Conservation (phyloP, 805 yeast species). For the Yarrowia osloensis region DNA sequence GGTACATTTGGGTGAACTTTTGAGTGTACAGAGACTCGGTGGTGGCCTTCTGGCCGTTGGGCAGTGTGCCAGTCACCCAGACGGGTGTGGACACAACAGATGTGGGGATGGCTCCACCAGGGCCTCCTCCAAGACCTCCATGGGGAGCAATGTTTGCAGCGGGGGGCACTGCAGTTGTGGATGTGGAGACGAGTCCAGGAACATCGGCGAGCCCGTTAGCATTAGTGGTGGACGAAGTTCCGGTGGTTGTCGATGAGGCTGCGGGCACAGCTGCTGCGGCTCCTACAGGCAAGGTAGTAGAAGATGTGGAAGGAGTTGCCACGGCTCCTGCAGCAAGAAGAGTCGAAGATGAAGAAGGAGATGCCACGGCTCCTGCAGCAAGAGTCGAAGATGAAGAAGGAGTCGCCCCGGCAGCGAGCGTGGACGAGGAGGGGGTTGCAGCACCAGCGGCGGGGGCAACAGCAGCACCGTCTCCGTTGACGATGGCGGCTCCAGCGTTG, state of each 20-base stretch:
- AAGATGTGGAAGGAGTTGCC: neutral
- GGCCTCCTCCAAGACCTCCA: conserved; percentile 35
- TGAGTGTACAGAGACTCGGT: conserved; percentile 49
- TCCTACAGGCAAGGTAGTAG: neutral
- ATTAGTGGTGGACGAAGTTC: neutral
- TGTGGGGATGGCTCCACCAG: conserved; percentile 32
- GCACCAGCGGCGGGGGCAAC: neutral
- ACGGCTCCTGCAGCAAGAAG: conserved; percentile 6
- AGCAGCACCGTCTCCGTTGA: neutral
- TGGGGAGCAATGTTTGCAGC: conserved; percentile 31
- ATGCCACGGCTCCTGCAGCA: neutral
- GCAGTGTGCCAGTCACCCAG: conserved; percentile 34
- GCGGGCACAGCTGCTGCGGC: neutral
- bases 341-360: neutral
- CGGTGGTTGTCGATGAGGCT: neutral
- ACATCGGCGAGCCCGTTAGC: conserved; percentile 1
- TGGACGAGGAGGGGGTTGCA: neutral
- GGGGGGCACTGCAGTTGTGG: conserved; percentile 31
- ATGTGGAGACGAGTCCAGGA: conserved; percentile 16
- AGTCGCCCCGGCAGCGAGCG: neutral
- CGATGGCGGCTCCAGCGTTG: neutral
- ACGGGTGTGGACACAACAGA: conserved; percentile 34
- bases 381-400: conserved; percentile 2
- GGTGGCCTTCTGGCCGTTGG: conserved; percentile 43
- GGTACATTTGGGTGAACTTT: conserved; percentile 43